A percentile compares a stretch with the other conserved stretches of the same genome.
These are phyloP conservation scores for Discostella stelligera DNA, from an alignment of 352 stramenopile species.

Conservation along the genomic window DNA sequence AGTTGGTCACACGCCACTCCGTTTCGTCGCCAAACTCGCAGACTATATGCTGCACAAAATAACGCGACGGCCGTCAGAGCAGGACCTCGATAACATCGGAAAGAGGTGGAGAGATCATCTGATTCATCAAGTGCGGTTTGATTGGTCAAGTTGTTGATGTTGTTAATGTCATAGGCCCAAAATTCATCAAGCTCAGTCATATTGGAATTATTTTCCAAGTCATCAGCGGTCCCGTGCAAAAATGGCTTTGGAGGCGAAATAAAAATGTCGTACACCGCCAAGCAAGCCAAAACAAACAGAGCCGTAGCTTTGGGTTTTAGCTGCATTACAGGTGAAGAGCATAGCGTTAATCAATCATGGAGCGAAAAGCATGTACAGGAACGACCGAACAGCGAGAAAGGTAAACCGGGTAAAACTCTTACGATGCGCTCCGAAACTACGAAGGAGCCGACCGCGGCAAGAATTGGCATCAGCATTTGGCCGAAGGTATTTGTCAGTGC, in stretches of 20 bases:
- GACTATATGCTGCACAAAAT: conserved; percentile 70
- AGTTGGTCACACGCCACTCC: conserved; percentile 80
- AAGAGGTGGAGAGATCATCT: conserved; percentile 44
- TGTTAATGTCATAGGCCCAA: conserved; percentile 18
- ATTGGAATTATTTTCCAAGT: conserved; percentile 5
- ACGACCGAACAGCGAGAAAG: not conserved
- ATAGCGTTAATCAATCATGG: not conserved
- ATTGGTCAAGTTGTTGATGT: not conserved
- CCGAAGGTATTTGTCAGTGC: not conserved
- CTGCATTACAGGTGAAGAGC: conserved; percentile 12
- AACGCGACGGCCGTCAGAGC: conserved; percentile 71
- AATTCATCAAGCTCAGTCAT: conserved; percentile 31
- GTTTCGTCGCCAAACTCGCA: conserved; percentile 77
- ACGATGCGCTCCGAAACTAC: conserved; percentile 56
- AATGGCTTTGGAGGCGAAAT: conserved; percentile 34
- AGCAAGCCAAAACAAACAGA: conserved; percentile 39
- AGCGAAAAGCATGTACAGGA: too few relatives aligned
- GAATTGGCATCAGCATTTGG: conserved; percentile 61
- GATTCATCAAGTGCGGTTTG: conserved; percentile 1
- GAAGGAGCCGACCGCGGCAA: conserved; percentile 53
- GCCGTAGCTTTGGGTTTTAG: conserved; percentile 54
- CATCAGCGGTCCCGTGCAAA: not conserved
- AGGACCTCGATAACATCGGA: conserved; percentile 59
- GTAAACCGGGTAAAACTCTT: conserved; percentile 2
- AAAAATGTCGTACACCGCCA: conserved; percentile 53